phyloP scores from a whole-genome alignment of 768 basidiomycete genomes.

The Chalciporus pseudorubinellus region DNA sequence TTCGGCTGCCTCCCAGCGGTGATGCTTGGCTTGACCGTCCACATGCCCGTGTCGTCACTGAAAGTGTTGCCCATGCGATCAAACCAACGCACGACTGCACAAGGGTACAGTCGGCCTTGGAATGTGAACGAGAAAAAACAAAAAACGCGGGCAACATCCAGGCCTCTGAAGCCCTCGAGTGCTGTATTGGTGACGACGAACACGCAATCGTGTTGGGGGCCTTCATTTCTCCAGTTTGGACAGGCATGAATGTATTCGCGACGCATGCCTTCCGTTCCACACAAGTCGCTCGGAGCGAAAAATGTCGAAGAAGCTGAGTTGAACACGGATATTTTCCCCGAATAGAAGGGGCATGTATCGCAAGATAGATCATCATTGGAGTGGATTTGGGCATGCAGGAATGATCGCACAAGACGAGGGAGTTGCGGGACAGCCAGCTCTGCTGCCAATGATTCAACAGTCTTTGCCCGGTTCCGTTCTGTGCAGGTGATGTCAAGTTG shows the following conservation, averaged over 20 bases:
- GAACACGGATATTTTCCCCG: slow-evolving; percentile 10
- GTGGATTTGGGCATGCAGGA: slow-evolving; percentile 7
- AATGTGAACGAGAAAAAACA: slow-evolving; percentile 27
- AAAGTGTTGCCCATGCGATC: slow-evolving; percentile 14
- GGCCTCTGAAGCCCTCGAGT: slow-evolving; percentile 13
- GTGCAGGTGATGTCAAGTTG: neutral
- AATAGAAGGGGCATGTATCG: neutral
- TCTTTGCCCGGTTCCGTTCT: slow-evolving; percentile 5
- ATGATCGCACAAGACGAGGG: neutral
- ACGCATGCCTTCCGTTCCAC: slow-evolving; percentile 27
- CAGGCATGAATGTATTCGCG: slow-evolving; percentile 21
- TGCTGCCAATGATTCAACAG: neutral
- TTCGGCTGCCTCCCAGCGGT: neutral
- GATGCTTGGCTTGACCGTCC: slow-evolving; percentile 20
- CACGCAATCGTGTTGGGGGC: slow-evolving; percentile 18
- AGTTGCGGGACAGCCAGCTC: neutral
- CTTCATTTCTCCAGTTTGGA: slow-evolving; percentile 19
- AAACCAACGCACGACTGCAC: slow-evolving; percentile 26
- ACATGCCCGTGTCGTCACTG: slow-evolving; percentile 28
- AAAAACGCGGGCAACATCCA: slow-evolving; percentile 15
- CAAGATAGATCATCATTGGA: slow-evolving; percentile 9
- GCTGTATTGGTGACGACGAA: slow-evolving; percentile 15
- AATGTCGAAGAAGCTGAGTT: slow-evolving; percentile 24
- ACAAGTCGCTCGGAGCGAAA: slow-evolving; percentile 29
- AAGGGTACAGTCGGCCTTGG: slow-evolving; percentile 8